Percentiles rank a stretch among this genome's conserved stretches.
phyloP scores from a whole-genome alignment of 306 rosid genomes.

The Fragaria iinumae region DNA sequence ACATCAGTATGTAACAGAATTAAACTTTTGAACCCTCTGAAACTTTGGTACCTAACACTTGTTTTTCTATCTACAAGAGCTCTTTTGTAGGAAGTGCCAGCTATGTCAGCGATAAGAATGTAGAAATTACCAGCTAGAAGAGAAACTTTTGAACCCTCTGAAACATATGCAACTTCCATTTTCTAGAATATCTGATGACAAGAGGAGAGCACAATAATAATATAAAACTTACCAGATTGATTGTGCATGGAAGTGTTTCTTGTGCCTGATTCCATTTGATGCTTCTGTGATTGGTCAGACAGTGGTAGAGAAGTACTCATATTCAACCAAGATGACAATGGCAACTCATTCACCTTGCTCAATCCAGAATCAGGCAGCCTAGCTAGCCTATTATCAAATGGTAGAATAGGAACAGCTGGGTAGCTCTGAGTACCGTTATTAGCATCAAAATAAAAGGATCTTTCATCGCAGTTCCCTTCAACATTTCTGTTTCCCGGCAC shows the following conservation, averaged over 20 bases:
- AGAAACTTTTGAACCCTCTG: neutral
- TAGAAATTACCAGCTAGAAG: neutral
- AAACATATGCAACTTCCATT: conserved; percentile 5
- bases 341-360: conserved; percentile 8
- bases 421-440: neutral
- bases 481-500: neutral
- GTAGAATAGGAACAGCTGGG: neutral
- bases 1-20: neutral
- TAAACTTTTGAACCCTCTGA: conserved; percentile 4
- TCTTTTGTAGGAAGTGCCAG: neutral
- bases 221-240: conserved; percentile 19
- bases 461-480: conserved; percentile 1
- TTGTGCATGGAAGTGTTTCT: conserved; percentile 6
- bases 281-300: conserved; percentile 1
- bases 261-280: conserved; percentile 1
- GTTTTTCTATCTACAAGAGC: neutral
- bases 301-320: neutral
- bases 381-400: conserved; percentile 1
- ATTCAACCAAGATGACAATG: neutral
- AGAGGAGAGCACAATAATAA: neutral
- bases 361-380: conserved; percentile 9
- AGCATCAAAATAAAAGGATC: conserved; percentile 1
- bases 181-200: neutral
- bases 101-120: too few relatives aligned
- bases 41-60: neutral